Evolutionary conservation across 1,284 basidiomycete species (phyloP).

Genomic region (Leccinum subrobustum): DNA sequence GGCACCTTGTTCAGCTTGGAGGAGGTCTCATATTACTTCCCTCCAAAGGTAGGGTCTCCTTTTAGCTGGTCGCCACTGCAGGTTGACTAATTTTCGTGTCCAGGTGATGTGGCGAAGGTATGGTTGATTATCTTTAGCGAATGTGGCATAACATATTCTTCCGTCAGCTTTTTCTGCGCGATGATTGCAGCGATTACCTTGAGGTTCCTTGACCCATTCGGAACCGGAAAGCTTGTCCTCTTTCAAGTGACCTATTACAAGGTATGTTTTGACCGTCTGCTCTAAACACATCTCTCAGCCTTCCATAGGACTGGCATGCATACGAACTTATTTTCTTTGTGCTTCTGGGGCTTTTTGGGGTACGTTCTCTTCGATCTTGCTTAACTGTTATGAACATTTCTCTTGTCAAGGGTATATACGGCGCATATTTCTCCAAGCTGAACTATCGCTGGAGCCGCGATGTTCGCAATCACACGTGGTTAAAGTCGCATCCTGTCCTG

Average conservation of each 20-base stretch:
- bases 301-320: slow-evolving; percentile 81
- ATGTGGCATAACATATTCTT: slow-evolving; percentile 1
- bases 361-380: slow-evolving; percentile 30
- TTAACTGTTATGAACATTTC: slow-evolving; percentile 5
- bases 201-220: slow-evolving; percentile 90
- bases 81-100: background rate
- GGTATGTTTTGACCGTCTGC: slow-evolving; percentile 34
- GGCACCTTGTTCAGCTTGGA: slow-evolving; percentile 91
- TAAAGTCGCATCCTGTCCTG: slow-evolving; percentile 75
- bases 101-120: slow-evolving; percentile 89
- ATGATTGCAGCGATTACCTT: slow-evolving; percentile 91
- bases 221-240: slow-evolving; percentile 78
- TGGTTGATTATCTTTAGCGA: slow-evolving; percentile 1
- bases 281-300: slow-evolving; percentile 1
- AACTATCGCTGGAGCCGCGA: slow-evolving; percentile 88
- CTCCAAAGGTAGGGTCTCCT: slow-evolving; percentile 65
- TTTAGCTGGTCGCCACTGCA: background rate
- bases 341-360: slow-evolving; percentile 84
- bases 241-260: slow-evolving; percentile 91
- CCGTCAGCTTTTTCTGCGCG: slow-evolving; percentile 84
- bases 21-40: slow-evolving; percentile 96
- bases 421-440: slow-evolving; percentile 90
- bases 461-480: slow-evolving; percentile 79
- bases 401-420: slow-evolving; percentile 76
- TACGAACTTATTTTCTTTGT: slow-evolving; percentile 84